Percentiles rank a stretch among this genome's conserved stretches.
phyloP scores from a whole-genome alignment of 768 basidiomycete genomes.

The Mycena chlorophos region DNA sequence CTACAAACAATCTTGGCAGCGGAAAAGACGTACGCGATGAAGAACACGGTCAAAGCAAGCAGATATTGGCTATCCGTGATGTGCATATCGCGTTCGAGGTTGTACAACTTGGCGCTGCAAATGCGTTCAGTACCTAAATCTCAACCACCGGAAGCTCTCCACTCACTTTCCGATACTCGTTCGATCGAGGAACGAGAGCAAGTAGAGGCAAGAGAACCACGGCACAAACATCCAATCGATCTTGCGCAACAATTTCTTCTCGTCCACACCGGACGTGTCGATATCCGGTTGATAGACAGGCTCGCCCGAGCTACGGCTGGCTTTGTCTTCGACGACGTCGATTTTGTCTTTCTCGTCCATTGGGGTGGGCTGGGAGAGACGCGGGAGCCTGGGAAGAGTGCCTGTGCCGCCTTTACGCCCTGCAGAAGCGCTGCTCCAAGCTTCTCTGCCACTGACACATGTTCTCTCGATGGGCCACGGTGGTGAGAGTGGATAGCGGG shows the following conservation, averaged over 20 bases:
- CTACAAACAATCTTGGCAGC: background rate
- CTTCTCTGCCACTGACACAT: no score
- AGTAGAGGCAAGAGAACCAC: conserved; percentile 72
- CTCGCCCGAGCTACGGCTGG: conserved; percentile 6
- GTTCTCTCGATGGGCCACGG: no score
- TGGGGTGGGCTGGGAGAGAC: background rate
- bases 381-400: no score
- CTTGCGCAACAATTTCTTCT: conserved; percentile 54
- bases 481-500: no score
- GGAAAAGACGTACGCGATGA: conserved; percentile 31
- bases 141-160: background rate
- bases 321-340: conserved; percentile 17
- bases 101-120: conserved; percentile 58
- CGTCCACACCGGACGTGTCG: conserved; percentile 55
- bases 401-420: no score
- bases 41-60: conserved; percentile 71
- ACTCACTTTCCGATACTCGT: conserved; percentile 64
- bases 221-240: conserved; percentile 72
- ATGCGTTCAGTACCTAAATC: background rate
- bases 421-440: no score
- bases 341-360: conserved; percentile 18
- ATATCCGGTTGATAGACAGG: conserved; percentile 49
- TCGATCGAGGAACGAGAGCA: conserved; percentile 70
- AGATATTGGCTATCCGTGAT: conserved; percentile 67
- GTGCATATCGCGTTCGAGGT: conserved; percentile 54